Evolutionary conservation across 352 stramenopile species (phyloP).

Genomic region (Phytopythium kandeliae): DNA sequence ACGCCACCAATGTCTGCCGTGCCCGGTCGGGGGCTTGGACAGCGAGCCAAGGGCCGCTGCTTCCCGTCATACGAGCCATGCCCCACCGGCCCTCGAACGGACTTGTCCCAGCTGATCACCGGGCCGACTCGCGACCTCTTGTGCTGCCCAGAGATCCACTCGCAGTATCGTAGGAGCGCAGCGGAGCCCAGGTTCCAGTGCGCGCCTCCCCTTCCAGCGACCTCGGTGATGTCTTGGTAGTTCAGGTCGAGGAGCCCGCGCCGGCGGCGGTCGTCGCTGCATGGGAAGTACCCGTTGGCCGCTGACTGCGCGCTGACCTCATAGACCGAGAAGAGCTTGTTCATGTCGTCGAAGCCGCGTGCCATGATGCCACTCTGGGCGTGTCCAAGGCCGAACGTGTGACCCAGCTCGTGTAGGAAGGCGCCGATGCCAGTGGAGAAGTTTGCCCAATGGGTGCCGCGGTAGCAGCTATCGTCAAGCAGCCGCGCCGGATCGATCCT

Average conservation of each 20-base stretch:
- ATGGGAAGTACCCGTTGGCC: conserved; percentile 15
- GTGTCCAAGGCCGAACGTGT: conserved; percentile 59
- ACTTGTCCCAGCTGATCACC: conserved; percentile 34
- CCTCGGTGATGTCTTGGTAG: conserved; percentile 25
- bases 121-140: conserved; percentile 27
- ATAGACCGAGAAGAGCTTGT: conserved; percentile 45
- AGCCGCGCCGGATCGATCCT: conserved; percentile 36
- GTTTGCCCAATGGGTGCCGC: conserved; percentile 56
- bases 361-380: conserved; percentile 55
- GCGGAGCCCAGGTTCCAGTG: conserved; percentile 59
- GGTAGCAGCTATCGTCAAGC: conserved; percentile 59
- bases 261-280: conserved; percentile 18
- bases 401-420: conserved; percentile 59
- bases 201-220: conserved; percentile 21
- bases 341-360: conserved; percentile 73
- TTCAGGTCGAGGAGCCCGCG: conserved; percentile 32
- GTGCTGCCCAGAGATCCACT: conserved; percentile 41
- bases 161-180: conserved; percentile 37
- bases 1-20: conserved; percentile 38
- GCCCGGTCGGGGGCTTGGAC: background rate
- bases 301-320: conserved; percentile 20
- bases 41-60: conserved; percentile 9
- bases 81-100: conserved; percentile 41
- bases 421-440: conserved; percentile 59
- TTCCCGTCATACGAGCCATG: conserved; percentile 31